These are phyloP conservation scores for Amphibolis antarctica DNA, from an alignment of 106 monocot genomes.

Conservation along the genomic window DNA sequence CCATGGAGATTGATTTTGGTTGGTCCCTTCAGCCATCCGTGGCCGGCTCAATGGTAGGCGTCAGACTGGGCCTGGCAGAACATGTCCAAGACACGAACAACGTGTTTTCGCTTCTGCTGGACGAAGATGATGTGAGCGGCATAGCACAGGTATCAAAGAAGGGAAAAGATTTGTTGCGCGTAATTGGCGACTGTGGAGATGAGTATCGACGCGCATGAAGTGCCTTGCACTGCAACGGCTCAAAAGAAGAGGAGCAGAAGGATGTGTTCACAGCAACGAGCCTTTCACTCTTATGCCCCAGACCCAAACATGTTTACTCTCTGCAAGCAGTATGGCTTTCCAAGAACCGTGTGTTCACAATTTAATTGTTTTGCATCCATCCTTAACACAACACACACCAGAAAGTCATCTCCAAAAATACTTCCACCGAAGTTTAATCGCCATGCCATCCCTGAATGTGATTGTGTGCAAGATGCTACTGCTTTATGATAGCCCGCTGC, in stretches of 20 bases:
- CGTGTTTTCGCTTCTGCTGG: conserved; percentile 59
- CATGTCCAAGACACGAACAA: conserved; percentile 71
- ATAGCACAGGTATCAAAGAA: conserved; percentile 57
- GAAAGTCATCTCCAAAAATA: too few relatives aligned
- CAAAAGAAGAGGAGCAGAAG: too few relatives aligned
- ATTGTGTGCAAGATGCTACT: neutral
- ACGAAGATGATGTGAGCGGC: conserved; percentile 58
- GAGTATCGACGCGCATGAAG: conserved; percentile 47
- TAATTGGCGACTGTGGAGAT: conserved; percentile 92
- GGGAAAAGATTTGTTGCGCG: conserved; percentile 59
- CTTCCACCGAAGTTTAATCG: too few relatives aligned
- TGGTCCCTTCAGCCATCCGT: conserved; percentile 48
- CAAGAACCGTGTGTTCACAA: too few relatives aligned
- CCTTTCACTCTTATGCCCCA: too few relatives aligned
- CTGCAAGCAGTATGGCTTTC: too few relatives aligned
- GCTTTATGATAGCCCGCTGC: neutral
- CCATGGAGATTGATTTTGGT: neutral
- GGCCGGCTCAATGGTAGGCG: conserved; percentile 94
- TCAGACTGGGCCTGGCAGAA: conserved; percentile 74
- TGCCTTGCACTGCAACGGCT: too few relatives aligned
- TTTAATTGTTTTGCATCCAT: too few relatives aligned
- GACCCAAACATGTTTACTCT: too few relatives aligned
- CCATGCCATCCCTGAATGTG: too few relatives aligned
- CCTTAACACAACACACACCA: too few relatives aligned
- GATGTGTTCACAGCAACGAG: too few relatives aligned